Base-by-base conservation (phyloP, 176 grass and related monocot species). In the Echinochloa phyllopogon region DNA sequence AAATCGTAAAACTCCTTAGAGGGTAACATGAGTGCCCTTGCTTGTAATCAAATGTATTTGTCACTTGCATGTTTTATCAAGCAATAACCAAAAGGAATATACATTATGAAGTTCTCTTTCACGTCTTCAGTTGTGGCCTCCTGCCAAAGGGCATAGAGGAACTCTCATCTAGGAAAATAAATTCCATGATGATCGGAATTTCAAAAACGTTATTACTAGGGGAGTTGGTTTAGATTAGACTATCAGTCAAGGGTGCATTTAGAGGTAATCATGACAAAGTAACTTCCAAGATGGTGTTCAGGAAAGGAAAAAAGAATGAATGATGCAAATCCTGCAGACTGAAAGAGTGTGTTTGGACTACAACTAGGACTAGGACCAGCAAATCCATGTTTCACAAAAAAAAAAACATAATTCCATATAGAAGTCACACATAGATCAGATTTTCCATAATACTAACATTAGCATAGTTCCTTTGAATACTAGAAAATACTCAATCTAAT, bases 381-480 rank as follows among this genome's bases (percentile, higher is more conserved):
- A 69, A 69, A 70, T 70, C 21, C 67, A 33, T 33, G 29, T 33
- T 33, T 33, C 29, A 33, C 29, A 33, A 33, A 33, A 33, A 33
- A 33, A 33, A 33, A 33, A n/a, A n/a, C n/a, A 45, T 6, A 62
- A 59, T 47, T 81, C 37, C 67, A 83, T 70, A 71, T 36, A 69
- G 17, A 76, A 82, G 38, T n/a, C 15, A 77, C 41, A 87, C 40
- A 51, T 51, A 29, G 49, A 75, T 83, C 72, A 67, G 17, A 77
- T 77, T 85, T 53, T 29, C 44, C 9, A 51, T 42, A 16, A 42
- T 6, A 6, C 17, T 59, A 58, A 71, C 15, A 14, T 44, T 58
- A 72, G 9, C 29, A 42, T 4, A 58, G 27, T 40, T 75, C 43
- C 12, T 65, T 64, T 20, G 5, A 65, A 21, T 25, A 39, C 42